Evolutionary conservation across 352 stramenopile species (phyloP).

Genomic region (Pythium insidiosum): DNA sequence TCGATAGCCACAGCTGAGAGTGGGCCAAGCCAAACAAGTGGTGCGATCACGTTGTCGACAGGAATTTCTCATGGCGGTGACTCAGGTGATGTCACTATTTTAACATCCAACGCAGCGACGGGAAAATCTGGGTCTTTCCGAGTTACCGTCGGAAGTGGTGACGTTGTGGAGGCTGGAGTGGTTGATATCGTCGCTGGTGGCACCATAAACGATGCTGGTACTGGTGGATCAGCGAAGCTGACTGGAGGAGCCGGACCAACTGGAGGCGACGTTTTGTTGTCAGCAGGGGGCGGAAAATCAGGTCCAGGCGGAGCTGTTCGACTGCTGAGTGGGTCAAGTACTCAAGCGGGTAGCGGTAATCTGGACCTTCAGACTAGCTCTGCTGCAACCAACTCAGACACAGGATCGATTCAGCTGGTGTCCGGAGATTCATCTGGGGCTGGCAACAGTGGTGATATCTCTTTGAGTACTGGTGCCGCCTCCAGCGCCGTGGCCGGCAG

Average conservation of each 20-base stretch:
- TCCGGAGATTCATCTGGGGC: conserved; percentile 14
- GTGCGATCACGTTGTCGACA: conserved; percentile 4
- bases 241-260: conserved; percentile 17
- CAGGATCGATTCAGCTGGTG: conserved; percentile 21
- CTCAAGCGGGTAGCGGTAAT: conserved; percentile 1
- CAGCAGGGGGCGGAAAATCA: conserved; percentile 9
- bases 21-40: conserved; percentile 10
- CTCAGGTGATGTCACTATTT: conserved; percentile 22
- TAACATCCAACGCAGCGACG: conserved; percentile 12
- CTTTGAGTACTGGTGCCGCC: conserved; percentile 24
- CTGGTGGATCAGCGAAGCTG: conserved; percentile 21
- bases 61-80: not conserved
- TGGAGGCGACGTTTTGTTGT: conserved; percentile 20
- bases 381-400: conserved; percentile 16
- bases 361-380: conserved; percentile 17
- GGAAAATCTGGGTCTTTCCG: conserved; percentile 22
- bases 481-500: conserved; percentile 17
- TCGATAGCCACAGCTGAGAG: conserved; percentile 15
- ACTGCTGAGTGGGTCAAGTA: conserved; percentile 17
- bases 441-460: conserved; percentile 30
- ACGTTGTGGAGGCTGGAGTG: conserved; percentile 4
- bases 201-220: conserved; percentile 18
- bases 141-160: conserved; percentile 17
- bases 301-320: conserved; percentile 13
- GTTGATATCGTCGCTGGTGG: conserved; percentile 16